These are phyloP conservation scores for Phoma herbarum DNA, from an alignment of 2,329 filamentous ascomycete species.

Conservation along the genomic window DNA sequence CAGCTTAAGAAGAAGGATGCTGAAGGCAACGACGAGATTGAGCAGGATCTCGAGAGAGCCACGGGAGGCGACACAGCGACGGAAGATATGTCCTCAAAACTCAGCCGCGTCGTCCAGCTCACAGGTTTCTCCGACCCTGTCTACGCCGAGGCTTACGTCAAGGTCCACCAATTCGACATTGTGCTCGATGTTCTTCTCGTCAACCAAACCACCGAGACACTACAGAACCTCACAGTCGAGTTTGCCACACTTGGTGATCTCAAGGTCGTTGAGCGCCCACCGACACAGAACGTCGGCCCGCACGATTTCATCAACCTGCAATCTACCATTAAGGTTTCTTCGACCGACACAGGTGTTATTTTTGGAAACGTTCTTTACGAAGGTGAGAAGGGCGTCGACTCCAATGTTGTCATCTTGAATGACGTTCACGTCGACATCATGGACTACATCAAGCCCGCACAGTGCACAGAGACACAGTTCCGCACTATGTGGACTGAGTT, in stretches of 20 bases:
- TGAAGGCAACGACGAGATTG: conserved; percentile 85
- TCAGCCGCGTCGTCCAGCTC: conserved; percentile 94
- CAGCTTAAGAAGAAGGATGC: conserved; percentile 87
- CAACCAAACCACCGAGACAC: conserved; percentile 94
- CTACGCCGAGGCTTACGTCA: conserved; percentile 98
- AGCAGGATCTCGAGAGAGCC: conserved; percentile 89
- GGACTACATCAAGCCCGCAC: conserved; percentile 98
- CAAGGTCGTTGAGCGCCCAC: conserved; percentile 96
- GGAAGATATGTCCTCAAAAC: conserved; percentile 90
- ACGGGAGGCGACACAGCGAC: conserved; percentile 86
- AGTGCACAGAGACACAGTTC: conserved; percentile 98
- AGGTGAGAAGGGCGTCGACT: conserved; percentile 69
- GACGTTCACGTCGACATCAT: conserved; percentile 99
- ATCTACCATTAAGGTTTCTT: conserved; percentile 97
- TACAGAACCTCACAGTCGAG: conserved; percentile 96
- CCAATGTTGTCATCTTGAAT: conserved; percentile 96
- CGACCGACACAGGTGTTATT: conserved; percentile 97
- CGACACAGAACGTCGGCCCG: conserved; percentile 92
- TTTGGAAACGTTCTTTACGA: conserved; percentile 99
- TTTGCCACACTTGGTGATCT: conserved; percentile 98
- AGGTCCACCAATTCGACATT: conserved; percentile 97
- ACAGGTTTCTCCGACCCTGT: conserved; percentile 98
- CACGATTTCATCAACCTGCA: conserved; percentile 99
- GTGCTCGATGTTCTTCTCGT: conserved; percentile 95
- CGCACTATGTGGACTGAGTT: conserved; percentile 99